Conservation (phyloP, 306 rosid species). For the Corylus heterophylla region DNA sequence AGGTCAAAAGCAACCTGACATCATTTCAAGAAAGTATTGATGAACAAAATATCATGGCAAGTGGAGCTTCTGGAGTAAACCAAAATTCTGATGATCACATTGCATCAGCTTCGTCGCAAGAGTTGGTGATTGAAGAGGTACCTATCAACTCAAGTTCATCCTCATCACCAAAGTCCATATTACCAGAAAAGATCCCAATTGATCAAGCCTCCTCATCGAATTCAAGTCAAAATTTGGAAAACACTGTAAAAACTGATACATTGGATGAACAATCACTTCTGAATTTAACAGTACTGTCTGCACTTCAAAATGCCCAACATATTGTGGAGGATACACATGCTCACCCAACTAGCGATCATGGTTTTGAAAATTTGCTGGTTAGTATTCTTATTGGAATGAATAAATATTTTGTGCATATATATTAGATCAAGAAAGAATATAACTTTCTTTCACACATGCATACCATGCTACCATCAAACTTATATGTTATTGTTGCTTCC, state of each 20-base stretch:
- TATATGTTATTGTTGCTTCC: background rate
- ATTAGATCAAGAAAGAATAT: background rate
- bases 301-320: slow-evolving; percentile 7
- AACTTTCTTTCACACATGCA: background rate
- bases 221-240: slow-evolving; percentile 21
- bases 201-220: slow-evolving; percentile 31
- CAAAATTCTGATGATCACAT: slow-evolving; percentile 12
- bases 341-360: slow-evolving; percentile 21
- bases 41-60: slow-evolving; percentile 6
- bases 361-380: slow-evolving; percentile 40
- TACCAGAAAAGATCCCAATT: slow-evolving; percentile 22
- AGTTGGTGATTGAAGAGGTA: slow-evolving; percentile 31
- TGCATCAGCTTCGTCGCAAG: slow-evolving; percentile 30
- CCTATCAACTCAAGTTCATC: slow-evolving; percentile 34
- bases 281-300: background rate
- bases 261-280: slow-evolving; percentile 21
- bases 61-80: slow-evolving; percentile 7
- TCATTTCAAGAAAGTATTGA: slow-evolving; percentile 12
- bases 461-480: background rate
- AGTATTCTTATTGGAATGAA: slow-evolving; percentile 6
- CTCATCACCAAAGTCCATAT: slow-evolving; percentile 47
- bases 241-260: slow-evolving; percentile 15
- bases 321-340: slow-evolving; percentile 13
- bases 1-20: background rate
- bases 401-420: background rate